Evolutionary conservation across 306 rosid species (phyloP).

Genomic region (Lathyrus sativus): DNA sequence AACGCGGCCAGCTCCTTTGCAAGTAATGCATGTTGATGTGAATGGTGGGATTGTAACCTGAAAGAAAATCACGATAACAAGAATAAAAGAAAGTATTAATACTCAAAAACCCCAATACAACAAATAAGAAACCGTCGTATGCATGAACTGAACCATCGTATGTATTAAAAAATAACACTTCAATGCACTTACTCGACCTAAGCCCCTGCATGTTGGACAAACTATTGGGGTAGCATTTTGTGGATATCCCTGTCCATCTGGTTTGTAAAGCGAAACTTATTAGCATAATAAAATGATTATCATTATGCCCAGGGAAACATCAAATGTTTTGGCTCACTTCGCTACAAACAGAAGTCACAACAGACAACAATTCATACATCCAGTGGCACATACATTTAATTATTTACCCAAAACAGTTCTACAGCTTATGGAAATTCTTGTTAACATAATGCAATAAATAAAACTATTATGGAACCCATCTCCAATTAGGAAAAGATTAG

Average conservation of each 20-base stretch:
- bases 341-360: slow-evolving; percentile 13
- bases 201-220: slow-evolving; percentile 90
- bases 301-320: slow-evolving; percentile 19
- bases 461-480: slow-evolving; percentile 25
- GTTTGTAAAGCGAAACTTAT: slow-evolving; percentile 36
- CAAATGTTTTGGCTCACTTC: slow-evolving; percentile 32
- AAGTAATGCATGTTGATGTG: slow-evolving; percentile 83
- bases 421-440: slow-evolving; percentile 25
- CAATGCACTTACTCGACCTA: slow-evolving; percentile 86
- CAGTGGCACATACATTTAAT: slow-evolving; percentile 6
- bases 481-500: not conserved
- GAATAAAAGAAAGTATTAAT: slow-evolving; percentile 21
- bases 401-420: slow-evolving; percentile 23
- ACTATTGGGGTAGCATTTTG: slow-evolving; percentile 63
- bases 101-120: slow-evolving; percentile 10
- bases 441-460: slow-evolving; percentile 19
- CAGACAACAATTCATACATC: slow-evolving; percentile 14
- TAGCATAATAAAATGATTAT: slow-evolving; percentile 30
- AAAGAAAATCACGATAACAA: slow-evolving; percentile 39
- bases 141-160: not conserved
- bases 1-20: slow-evolving; percentile 80
- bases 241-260: slow-evolving; percentile 86
- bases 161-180: slow-evolving; percentile 18
- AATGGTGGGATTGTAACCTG: slow-evolving; percentile 97
- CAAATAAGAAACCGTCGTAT: slow-evolving; percentile 24